Evolutionary conservation across 805 yeast genomes (phyloP), one percentile per base, ranked within the genome.

Genomic region (Ogataea neopini): DNA sequence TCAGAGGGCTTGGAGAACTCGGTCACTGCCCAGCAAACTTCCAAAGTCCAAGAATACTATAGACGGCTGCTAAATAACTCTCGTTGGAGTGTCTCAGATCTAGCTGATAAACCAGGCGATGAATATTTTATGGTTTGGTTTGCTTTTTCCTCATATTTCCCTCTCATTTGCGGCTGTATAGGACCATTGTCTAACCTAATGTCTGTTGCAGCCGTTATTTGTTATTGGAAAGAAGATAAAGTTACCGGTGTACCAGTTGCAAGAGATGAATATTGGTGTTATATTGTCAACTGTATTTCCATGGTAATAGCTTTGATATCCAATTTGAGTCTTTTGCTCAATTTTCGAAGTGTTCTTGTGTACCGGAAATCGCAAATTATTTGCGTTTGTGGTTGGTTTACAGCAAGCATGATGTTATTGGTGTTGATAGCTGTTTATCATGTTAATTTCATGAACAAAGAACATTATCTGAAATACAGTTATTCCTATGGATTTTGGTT

Each of bases 181-280:
- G 95, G 94, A 0, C 96, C 96, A 0, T 57, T 88, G 22, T 83
- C 92, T 6, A 87, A 87, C 56, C 76, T 86, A 74, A 74, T 82
- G 35, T 84, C 92, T 0, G 71, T 86, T 4, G 81, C 86, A 1
- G 88, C 91, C 5, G 72, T 87, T 13, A 80, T 83, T 0, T 83
- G 85, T 47, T 72, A 75, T 40, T 88, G 96, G 96, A 60, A 53
- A 3, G 53, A 52, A 3, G 51, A 57, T n/a, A 65, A 67, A 0
- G 35, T 49, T 0, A 39, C 50, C 4, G 51, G 55, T 3, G 17
- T 41, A 2, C 49, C 47, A 1, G 46, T 50, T 3, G 51, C 46
- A 18, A 71, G 66, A 46, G 82, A 77, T 41, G 64, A 70, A 0
- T 38, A 55, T 0, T 72, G 76, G 63, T 70, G 84, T 4, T 66